phyloP scores from a whole-genome alignment of 495 filamentous ascomycete species.

The Xanthoparmelia taractica region DNA sequence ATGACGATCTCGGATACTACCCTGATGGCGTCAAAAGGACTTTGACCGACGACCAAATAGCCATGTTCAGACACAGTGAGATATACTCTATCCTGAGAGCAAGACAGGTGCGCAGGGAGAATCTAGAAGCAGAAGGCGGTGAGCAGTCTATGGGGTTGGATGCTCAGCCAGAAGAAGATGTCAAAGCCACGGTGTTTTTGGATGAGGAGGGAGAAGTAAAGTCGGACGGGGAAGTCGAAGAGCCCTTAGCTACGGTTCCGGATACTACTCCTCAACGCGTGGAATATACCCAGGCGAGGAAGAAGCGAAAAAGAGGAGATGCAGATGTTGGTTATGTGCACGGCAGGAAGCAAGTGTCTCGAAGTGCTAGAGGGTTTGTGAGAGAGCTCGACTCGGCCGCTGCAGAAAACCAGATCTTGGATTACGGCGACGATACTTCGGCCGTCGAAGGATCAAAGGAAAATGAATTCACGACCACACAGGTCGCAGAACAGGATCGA shows the following conservation, averaged over 20 bases:
- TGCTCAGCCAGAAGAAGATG: neutral
- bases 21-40: slow-evolving; percentile 83
- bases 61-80: slow-evolving; percentile 85
- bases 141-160: neutral
- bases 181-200: neutral
- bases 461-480: neutral
- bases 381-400: slow-evolving; percentile 21
- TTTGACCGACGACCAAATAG: slow-evolving; percentile 84
- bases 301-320: slow-evolving; percentile 12
- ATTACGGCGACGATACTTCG: slow-evolving; percentile 22
- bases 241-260: neutral
- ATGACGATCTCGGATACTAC: slow-evolving; percentile 81
- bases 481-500: neutral
- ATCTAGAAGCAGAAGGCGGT: slow-evolving; percentile 16
- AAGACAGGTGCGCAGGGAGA: slow-evolving; percentile 36
- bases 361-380: slow-evolving; percentile 17
- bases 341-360: slow-evolving; percentile 2
- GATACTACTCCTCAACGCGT: neutral
- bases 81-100: slow-evolving; percentile 62
- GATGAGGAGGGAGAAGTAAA: neutral
- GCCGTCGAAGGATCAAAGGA: neutral
- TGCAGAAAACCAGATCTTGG: slow-evolving; percentile 13
- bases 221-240: neutral
- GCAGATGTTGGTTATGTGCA: neutral
- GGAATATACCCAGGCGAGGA: neutral